Percentiles rank a stretch among this genome's conserved stretches.
Conservation (phyloP, 1,284 basidiomycete species). For the Hemileia vastatrix region DNA sequence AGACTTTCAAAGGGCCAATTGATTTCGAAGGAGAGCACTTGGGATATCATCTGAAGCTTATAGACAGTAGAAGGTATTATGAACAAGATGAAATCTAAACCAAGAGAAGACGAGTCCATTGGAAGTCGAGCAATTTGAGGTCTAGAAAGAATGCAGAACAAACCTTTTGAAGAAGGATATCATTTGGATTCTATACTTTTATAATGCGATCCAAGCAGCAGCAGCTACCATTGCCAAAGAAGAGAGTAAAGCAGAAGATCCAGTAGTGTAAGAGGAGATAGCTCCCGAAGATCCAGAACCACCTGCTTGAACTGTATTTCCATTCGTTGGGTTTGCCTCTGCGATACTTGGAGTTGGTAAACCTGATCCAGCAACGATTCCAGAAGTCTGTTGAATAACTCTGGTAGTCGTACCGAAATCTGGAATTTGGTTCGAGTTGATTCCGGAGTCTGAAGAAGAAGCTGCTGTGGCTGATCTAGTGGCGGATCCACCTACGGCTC, state of each 20-base stretch:
- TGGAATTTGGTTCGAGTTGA: constrained; percentile 3
- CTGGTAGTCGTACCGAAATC: constrained; percentile 17
- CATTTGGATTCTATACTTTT: not conserved
- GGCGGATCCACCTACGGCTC: constrained; percentile 25
- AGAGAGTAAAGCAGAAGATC: not conserved
- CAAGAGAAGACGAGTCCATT: no score
- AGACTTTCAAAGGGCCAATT: no score
- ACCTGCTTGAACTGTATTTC: not conserved
- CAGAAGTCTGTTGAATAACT: not conserved
- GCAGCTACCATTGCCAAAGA: not conserved
- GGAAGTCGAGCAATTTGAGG: no score
- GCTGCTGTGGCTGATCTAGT: constrained; percentile 22
- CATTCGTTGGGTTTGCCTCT: not conserved
- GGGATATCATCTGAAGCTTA: no score
- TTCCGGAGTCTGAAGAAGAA: constrained; percentile 4
- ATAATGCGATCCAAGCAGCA: not conserved
- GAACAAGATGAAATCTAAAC: no score
- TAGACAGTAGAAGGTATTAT: no score
- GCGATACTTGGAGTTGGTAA: constrained; percentile 28
- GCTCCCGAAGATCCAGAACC: not conserved
- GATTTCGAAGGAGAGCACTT: no score
- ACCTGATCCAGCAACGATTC: constrained; percentile 28
- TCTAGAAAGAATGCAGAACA: no score
- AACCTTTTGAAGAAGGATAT: no score
- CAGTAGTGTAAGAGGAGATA: not conserved